A percentile compares a stretch with the other conserved stretches of the same genome.
Conservation (phyloP, 352 stramenopile species). For the Labyrinthula sp. region DNA sequence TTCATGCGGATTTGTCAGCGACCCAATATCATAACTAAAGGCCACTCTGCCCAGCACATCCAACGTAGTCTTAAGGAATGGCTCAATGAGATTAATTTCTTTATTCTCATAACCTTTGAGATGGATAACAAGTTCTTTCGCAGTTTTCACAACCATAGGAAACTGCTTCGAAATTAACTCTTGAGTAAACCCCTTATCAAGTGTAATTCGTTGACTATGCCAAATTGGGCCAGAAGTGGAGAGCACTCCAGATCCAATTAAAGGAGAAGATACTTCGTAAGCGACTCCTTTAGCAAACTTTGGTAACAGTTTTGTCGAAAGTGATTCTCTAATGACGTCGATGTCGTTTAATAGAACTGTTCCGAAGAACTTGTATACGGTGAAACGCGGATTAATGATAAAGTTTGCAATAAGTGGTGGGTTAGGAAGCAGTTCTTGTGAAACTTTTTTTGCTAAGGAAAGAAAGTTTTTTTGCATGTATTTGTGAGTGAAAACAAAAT, state of each 20-base stretch:
- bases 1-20: conserved; percentile 4
- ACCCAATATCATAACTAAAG: conserved; percentile 23
- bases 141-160: conserved; percentile 1
- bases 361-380: too few relatives aligned
- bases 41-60: conserved; percentile 19
- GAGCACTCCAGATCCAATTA: conserved; percentile 14
- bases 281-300: conserved; percentile 8
- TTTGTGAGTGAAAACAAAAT: too few relatives aligned
- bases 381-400: too few relatives aligned
- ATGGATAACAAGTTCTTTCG: too few relatives aligned
- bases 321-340: conserved; percentile 6
- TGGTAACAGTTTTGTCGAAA: conserved; percentile 17
- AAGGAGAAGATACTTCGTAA: conserved; percentile 13
- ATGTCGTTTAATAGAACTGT: conserved; percentile 5
- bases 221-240: conserved; percentile 14
- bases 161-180: conserved; percentile 2
- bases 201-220: conserved; percentile 7
- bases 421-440: too few relatives aligned
- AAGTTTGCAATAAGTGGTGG: too few relatives aligned
- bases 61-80: conserved; percentile 26
- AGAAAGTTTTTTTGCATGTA: too few relatives aligned
- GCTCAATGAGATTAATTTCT: conserved; percentile 9
- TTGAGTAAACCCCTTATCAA: conserved; percentile 19
- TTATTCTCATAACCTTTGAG: not conserved
- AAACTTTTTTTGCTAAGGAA: too few relatives aligned